Evolutionary conservation across 805 yeast genomes (phyloP).

Genomic region (Myxozyma neotropica): DNA sequence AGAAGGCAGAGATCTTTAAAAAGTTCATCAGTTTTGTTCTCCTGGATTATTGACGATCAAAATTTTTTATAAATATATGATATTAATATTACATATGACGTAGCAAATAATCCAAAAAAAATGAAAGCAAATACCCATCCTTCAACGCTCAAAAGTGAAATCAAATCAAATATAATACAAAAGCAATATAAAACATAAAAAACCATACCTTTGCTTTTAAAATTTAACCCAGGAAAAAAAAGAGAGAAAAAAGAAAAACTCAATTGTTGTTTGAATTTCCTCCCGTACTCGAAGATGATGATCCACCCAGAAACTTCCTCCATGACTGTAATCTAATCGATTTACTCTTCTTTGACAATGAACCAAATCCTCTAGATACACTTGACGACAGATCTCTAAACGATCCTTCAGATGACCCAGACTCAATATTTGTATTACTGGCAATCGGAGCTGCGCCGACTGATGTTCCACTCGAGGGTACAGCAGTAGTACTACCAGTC

Average conservation of each 20-base stretch:
- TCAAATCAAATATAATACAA: background rate
- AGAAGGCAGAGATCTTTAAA: too few relatives aligned
- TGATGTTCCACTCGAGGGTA: background rate
- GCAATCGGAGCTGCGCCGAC: background rate
- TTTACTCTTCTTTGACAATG: slow-evolving; percentile 23
- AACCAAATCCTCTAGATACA: slow-evolving; percentile 15
- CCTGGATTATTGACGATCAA: background rate
- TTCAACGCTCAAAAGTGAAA: background rate
- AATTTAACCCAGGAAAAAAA: background rate
- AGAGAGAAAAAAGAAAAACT: background rate
- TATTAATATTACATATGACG: background rate
- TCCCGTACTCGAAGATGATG: background rate
- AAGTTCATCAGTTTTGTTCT: background rate
- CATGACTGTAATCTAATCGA: slow-evolving; percentile 13
- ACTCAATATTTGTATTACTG: background rate
- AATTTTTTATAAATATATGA: background rate
- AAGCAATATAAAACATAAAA: background rate
- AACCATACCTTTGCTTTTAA: background rate
- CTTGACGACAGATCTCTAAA: slow-evolving; percentile 1
- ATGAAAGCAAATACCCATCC: background rate
- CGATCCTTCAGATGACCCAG: slow-evolving; percentile 18
- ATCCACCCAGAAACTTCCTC: slow-evolving; percentile 21
- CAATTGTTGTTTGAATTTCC: background rate
- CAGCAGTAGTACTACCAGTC: background rate
- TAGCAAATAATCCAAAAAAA: background rate